Evolutionary conservation across 768 basidiomycete genomes (phyloP).

Genomic region (Pholiota conissans): DNA sequence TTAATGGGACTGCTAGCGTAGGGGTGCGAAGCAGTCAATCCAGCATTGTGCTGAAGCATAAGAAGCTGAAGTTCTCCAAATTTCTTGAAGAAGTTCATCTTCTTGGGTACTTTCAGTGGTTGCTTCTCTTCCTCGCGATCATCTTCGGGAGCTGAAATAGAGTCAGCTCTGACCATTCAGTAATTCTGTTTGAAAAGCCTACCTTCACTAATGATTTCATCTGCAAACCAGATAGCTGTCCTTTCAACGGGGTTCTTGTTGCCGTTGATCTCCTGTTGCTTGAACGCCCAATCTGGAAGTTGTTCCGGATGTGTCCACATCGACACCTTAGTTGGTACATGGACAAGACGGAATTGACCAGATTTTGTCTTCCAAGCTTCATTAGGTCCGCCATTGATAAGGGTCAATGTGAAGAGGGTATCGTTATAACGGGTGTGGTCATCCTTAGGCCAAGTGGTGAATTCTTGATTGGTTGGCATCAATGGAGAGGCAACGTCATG

Average conservation of each 20-base stretch:
- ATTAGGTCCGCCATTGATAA: constrained; percentile 74
- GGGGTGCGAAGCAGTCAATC: constrained; percentile 94
- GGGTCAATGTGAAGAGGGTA: constrained; percentile 79
- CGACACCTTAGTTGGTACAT: constrained; percentile 86
- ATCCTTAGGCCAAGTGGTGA: constrained; percentile 88
- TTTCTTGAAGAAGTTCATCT: constrained; percentile 91
- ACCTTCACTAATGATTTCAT: constrained; percentile 70
- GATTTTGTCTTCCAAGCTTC: constrained; percentile 93
- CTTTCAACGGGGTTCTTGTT: constrained; percentile 89
- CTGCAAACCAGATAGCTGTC: constrained; percentile 85
- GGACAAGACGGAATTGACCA: constrained; percentile 88
- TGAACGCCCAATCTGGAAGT: constrained; percentile 95
- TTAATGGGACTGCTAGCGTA: constrained; percentile 96
- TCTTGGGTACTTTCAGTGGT: constrained; percentile 70
- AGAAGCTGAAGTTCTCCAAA: constrained; percentile 90
- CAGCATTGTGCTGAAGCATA: constrained; percentile 99
- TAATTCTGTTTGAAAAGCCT: background rate
- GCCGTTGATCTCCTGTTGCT: constrained; percentile 97
- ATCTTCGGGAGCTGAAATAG: constrained; percentile 45
- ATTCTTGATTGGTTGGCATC: constrained; percentile 98
- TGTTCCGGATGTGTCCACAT: constrained; percentile 89
- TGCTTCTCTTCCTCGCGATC: constrained; percentile 48
- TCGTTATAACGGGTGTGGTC: constrained; percentile 81
- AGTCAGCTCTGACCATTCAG: constrained; percentile 7
- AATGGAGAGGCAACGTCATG: constrained; percentile 98